Base-by-base conservation (phyloP, 805 yeast genomes). In the Yarrowia keelungensis region DNA sequence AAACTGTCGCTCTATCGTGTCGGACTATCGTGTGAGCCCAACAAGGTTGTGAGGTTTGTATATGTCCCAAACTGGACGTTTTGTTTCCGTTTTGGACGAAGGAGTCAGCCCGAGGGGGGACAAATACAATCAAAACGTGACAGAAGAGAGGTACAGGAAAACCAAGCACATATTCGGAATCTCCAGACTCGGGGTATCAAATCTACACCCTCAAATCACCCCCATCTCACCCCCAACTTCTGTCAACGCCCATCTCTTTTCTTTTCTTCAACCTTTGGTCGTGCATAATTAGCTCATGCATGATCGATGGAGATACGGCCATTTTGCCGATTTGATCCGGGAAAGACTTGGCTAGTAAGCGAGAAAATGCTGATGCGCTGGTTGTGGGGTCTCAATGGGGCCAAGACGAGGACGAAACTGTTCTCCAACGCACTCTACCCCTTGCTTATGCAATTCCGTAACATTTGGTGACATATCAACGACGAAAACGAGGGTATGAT, bases 241-340 rank as follows among this genome's bases (percentile, higher is more conserved):
- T 5, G 4, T 26, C 7, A 26, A 26, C 32, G 32, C 32, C 32
- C 32, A 26, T 26, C 32, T 26, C 32, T 26, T 26, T 26, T 26
- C 32, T 26, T 26, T 26, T 26, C 32, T 26, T 26, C 32, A 26
- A 26, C 32, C 32, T 26, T 26, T 26, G 32, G 32, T 26, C 36
- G 59, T 53, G 59, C 59, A 53, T 56, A 56, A 56, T 56, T 56
- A 56, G 42, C 62, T 56, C 62, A 56, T 56, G 62, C 62, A 56
- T 56, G 62, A 42, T 41, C 47, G 62, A 56, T 56, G 46, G 62
- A 56, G 59, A 53, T 53, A 53, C 59, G 59, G 59, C 45, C 59
- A 35, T n/a, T 14, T 39, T 22, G 45, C 45, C 59, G 36, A 39
- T 39, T 51, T 39, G 59, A 53, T 53, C 59, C 59, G 59, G 59